Evolutionary conservation across 495 filamentous ascomycete species (phyloP).

Genomic region (Penicillium ochrochloron): DNA sequence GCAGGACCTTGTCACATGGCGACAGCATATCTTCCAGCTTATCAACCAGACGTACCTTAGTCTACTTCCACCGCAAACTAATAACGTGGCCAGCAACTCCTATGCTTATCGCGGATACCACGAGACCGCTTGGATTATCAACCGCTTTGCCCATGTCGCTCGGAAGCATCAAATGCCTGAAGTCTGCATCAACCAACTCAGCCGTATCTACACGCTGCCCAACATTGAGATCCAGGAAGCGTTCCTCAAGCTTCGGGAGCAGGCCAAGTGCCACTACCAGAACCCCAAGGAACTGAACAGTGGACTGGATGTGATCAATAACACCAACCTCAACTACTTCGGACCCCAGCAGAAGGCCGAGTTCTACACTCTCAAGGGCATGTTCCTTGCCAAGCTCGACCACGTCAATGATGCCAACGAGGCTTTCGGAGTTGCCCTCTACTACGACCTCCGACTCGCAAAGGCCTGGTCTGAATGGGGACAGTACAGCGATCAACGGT

Average conservation of each 20-base stretch:
- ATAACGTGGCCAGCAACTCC: constrained; percentile 79
- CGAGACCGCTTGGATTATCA: constrained; percentile 99
- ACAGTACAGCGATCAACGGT: constrained; percentile 93
- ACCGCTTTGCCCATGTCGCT: constrained; percentile 96
- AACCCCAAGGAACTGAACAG: constrained; percentile 87
- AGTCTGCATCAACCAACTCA: constrained; percentile 95
- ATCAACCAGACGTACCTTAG: constrained; percentile 94
- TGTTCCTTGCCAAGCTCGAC: constrained; percentile 94
- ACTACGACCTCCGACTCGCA: constrained; percentile 90
- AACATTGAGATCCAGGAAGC: constrained; percentile 99
- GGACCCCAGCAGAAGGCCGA: constrained; percentile 95
- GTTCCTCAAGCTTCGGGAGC: constrained; percentile 94
- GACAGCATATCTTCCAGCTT: constrained; percentile 96
- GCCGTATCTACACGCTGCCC: constrained; percentile 95
- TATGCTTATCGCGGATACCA: constrained; percentile 97
- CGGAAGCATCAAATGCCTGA: constrained; percentile 96
- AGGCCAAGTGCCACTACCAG: constrained; percentile 98
- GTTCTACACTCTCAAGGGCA: constrained; percentile 98
- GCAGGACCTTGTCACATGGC: constrained; percentile 98
- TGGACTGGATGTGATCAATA: constrained; percentile 98
- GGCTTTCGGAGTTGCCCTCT: constrained; percentile 91
- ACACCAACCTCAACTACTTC: constrained; percentile 98
- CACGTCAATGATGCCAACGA: constrained; percentile 89
- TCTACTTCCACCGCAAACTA: constrained; percentile 78
- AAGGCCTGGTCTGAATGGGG: constrained; percentile 99